Evolutionary conservation across 148 eudicot species (phyloP), one percentile per base, ranked within the genome.

Genomic region (Oxyria digyna): DNA sequence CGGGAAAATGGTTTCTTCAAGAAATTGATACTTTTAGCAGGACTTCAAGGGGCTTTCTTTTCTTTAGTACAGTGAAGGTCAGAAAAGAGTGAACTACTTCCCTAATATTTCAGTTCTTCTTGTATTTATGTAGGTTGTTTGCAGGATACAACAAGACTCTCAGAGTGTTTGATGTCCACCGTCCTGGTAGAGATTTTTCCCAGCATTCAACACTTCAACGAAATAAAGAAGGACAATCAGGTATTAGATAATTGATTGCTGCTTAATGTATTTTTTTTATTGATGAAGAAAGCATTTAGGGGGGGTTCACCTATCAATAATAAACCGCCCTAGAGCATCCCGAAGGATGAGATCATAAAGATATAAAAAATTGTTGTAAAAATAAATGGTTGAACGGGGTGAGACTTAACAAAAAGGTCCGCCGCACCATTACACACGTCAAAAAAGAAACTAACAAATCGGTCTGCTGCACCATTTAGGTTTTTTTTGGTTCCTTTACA

Each of bases 201-300:
- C 91, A 90, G 41, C 80, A 80, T 78, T 94, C 97, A 59, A 91
- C 99, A 20, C 83, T 90, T 78, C 79, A 81, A 79, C 79, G 79
- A 82, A 86, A 87, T 75, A 90, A 88, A 78, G 96, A 94, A 82
- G 98, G 98, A 69, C 99, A 90, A 77, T 80, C 99, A 76, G 99
- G 99, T 94, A 82, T 26, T 20, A 20, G 20, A 37, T 40, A 17
- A 35, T 32, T 26, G 8, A 7, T 74, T 32, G 18, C 65, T 59
- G 18, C 21, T 59, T 59, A 13, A 59, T 29, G 20, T 26, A 31
- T 18, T 59, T 31, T 27, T 13, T 0, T 3, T 13, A 1, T 27
- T 59, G 37, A n/a, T n/a, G n/a, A n/a, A n/a, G n/a, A n/a, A n/a
- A n/a, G n/a, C n/a, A n/a, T n/a, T n/a, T n/a, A n/a, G n/a, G n/a